Base-by-base conservation (phyloP, 2,329 filamentous ascomycete genomes). In the Arthrobotrys sphaeroides region DNA sequence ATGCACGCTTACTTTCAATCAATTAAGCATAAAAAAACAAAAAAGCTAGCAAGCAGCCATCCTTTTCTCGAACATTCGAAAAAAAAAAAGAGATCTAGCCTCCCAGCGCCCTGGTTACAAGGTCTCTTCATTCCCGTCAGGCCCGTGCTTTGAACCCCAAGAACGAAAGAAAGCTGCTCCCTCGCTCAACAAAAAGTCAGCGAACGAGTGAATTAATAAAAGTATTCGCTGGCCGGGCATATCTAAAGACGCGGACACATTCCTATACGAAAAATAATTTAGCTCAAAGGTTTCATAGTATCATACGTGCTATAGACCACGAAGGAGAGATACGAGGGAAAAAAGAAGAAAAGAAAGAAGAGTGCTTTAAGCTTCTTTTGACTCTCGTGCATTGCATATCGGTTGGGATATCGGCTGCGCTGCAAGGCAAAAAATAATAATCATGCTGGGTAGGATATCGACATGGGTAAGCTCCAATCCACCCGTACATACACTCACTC, bases 401-500 rank as follows among this genome's bases (percentile, higher is more conserved):
- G 51, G 51, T 38, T 55, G 51, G 51, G 51, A 24, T 53, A 55
- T 24, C 18, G 18, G 18, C 28, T 31, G 47, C 16, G 18, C 28
- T 55, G 31, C 51, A 55, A 38, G 51, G 18, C 26, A 36, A 53
- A 53, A 16, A 53, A 53, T 36, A 33, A 33, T n/a, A 72, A 67
- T 74, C 61, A 64, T 74, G 55, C 61, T 57, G 31, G 53, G 60
- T n/a, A 57, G 47, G 49, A 73, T 45, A 42, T 59, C 51, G 28
- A 73, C 69, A 74, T 67, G 69, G 69, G 69, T 74, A 74, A 74
- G 62, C 13, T 36, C 26, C 47, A 40, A 40, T 16, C 36, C 42
- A 45, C 47, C 26, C n/a, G n/a, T n/a, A n/a, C n/a, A n/a, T n/a
- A n/a, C n/a, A n/a, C n/a, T n/a, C n/a, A n/a, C n/a, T 33, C 13